Conservation (phyloP, 352 stramenopile genomes). For the Phytophthora cactorum region DNA sequence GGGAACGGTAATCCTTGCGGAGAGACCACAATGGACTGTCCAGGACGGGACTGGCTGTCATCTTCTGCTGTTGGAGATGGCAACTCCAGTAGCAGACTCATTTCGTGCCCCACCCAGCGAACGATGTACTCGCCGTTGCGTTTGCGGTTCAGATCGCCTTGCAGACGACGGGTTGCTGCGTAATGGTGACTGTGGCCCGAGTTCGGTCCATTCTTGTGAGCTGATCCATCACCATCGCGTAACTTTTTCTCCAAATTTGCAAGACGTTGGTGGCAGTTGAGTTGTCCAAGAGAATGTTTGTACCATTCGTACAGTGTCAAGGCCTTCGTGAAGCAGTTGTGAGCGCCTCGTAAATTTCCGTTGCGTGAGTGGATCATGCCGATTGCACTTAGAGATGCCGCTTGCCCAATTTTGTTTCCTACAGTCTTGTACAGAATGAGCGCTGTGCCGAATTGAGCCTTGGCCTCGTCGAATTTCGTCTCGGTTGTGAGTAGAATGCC, state of each 20-base stretch:
- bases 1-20: constrained; percentile 28
- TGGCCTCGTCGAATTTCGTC: constrained; percentile 85
- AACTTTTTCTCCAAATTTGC: constrained; percentile 88
- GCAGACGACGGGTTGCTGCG: constrained; percentile 68
- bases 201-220: constrained; percentile 60
- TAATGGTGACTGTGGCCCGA: constrained; percentile 82
- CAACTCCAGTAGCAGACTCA: constrained; percentile 78
- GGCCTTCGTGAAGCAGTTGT: constrained; percentile 84
- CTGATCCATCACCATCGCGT: constrained; percentile 65
- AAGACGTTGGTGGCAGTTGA: constrained; percentile 84
- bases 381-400: constrained; percentile 74
- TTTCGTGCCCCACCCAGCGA: constrained; percentile 84
- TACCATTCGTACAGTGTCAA: constrained; percentile 87
- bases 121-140: constrained; percentile 84
- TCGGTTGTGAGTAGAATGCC: constrained; percentile 80
- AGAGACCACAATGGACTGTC: constrained; percentile 18
- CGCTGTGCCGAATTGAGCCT: constrained; percentile 77
- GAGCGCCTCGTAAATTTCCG: constrained; percentile 73
- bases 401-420: constrained; percentile 80
- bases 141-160: constrained; percentile 85
- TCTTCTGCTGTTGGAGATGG: constrained; percentile 51
- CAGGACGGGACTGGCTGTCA: constrained; percentile 44
- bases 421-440: constrained; percentile 80
- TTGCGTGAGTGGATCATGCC: constrained; percentile 86
- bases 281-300: constrained; percentile 75